Base-by-base conservation (phyloP, 176 grass and related monocot genomes). In the Pontederia paniculata region DNA sequence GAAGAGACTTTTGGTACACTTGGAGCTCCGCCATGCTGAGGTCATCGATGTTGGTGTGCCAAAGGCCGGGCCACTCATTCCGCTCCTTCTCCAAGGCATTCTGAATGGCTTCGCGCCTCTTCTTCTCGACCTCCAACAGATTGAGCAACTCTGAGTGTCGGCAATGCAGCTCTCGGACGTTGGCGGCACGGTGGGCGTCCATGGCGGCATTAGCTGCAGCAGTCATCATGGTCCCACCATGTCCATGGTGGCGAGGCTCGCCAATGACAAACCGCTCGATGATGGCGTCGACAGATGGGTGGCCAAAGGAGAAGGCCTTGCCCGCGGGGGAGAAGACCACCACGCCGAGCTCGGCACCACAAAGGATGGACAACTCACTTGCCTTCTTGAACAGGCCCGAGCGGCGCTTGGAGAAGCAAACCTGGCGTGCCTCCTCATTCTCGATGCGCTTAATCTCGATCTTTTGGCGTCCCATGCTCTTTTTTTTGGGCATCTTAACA, bases 291-390 rank as follows among this genome's bases (percentile, higher is more conserved):
- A 72, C 69, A 12, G 69, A 62, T 25, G 69, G 69, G 69, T 72
- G 69, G 46, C 69, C 69, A 13, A 72, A 72, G 48, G 69, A 72
- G 69, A 72, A 72, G 9, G 58, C 69, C 69, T 72, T 72, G 56
- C 69, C 57, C 17, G 69, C 57, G 13, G 57, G 69, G 31, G 69
- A 72, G 69, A 72, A 72, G 10, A 62, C 69, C 9, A 72, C 57
- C 11, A 62, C 69, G 31, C 69, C 57, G 16, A 62, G 43, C 47
- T 72, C 69, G 1, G 69, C 48, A 6, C 69, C 69, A 47, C 69
- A 72, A 31, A 72, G 69, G 69, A 72, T 62, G 31, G 69, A 53
- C 3, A 72, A 25, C 69, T 72, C 57, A 57, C 69, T 72, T 11
- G 69, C 69, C 57, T 72, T 72, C 46, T 62, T 72, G 69, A 72